Conservation (phyloP, 352 stramenopile species). For the Globisporangium emineosum region DNA sequence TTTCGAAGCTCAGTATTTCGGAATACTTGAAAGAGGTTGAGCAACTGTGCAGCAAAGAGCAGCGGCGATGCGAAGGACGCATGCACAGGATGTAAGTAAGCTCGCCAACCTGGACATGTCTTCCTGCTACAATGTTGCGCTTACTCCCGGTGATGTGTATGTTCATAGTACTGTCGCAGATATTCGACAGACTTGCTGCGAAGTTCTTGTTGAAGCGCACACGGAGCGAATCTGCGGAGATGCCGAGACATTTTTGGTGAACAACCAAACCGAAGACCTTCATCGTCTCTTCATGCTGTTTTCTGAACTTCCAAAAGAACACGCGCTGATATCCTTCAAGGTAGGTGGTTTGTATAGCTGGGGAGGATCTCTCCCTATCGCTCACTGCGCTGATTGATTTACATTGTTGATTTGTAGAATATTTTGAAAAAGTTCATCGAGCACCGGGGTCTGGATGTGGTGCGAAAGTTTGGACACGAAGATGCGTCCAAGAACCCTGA, state of each 20-base stretch:
- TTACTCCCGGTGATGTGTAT: background rate
- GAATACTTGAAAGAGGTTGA: constrained; percentile 76
- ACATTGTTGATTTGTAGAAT: constrained; percentile 40
- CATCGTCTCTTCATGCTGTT: constrained; percentile 79
- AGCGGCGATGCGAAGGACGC: constrained; percentile 67
- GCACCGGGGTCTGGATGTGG: constrained; percentile 68
- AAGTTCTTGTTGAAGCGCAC: constrained; percentile 76
- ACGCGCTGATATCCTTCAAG: constrained; percentile 80
- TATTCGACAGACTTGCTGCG: constrained; percentile 73
- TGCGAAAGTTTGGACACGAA: constrained; percentile 76
- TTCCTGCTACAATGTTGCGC: background rate
- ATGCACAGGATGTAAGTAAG: constrained; percentile 78
- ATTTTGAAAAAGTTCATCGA: constrained; percentile 88
- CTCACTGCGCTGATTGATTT: background rate
- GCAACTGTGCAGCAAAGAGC: constrained; percentile 71
- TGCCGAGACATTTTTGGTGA: constrained; percentile 67
- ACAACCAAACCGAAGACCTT: constrained; percentile 78
- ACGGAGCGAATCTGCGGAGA: constrained; percentile 81
- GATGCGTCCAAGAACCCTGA: constrained; percentile 80
- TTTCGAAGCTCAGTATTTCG: constrained; percentile 64
- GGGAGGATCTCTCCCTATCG: background rate
- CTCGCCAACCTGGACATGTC: background rate
- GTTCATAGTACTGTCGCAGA: constrained; percentile 65
- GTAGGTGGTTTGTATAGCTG: constrained; percentile 23
- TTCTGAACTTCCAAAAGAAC: constrained; percentile 76